These are phyloP conservation scores for Euphorbia celastroides DNA, from an alignment of 441 rosid species.

Conservation along the genomic window DNA sequence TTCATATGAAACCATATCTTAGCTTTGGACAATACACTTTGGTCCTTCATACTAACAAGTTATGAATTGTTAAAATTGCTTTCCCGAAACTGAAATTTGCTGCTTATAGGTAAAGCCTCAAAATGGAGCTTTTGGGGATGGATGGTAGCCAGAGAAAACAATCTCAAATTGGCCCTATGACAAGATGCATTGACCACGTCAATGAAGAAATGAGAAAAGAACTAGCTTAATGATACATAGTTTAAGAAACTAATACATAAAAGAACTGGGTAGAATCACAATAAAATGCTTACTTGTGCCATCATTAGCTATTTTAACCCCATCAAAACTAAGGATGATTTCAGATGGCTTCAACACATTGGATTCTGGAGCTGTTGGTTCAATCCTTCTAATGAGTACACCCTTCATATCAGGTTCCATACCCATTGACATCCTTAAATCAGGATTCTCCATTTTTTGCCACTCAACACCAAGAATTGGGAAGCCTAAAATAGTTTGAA, in stretches of 20 bases:
- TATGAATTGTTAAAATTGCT: no score
- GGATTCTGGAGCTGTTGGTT: slow-evolving; percentile 85
- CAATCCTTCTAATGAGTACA: slow-evolving; percentile 79
- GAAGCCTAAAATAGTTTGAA: slow-evolving; percentile 41
- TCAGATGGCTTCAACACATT: slow-evolving; percentile 81
- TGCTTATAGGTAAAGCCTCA: no score
- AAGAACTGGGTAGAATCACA: background rate
- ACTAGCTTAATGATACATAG: background rate
- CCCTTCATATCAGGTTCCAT: slow-evolving; percentile 83
- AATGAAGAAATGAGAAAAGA: no score
- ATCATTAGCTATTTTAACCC: slow-evolving; percentile 83
- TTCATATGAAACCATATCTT: no score
- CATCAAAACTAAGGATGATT: slow-evolving; percentile 74
- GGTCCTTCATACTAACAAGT: no score
- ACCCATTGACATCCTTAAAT: slow-evolving; percentile 69
- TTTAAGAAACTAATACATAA: no score
- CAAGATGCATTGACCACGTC: background rate
- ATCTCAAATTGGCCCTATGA: no score
- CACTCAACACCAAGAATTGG: slow-evolving; percentile 90
- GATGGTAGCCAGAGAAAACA: no score
- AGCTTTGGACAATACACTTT: no score
- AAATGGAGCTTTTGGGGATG: no score
- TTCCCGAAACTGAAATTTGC: no score
- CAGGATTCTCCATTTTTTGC: slow-evolving; percentile 99
- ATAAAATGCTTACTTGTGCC: slow-evolving; percentile 61